Evolutionary conservation across 2,329 filamentous ascomycete species (phyloP), one percentile per base, ranked within the genome.

Genomic region (Calonectria pseudoreteaudii): DNA sequence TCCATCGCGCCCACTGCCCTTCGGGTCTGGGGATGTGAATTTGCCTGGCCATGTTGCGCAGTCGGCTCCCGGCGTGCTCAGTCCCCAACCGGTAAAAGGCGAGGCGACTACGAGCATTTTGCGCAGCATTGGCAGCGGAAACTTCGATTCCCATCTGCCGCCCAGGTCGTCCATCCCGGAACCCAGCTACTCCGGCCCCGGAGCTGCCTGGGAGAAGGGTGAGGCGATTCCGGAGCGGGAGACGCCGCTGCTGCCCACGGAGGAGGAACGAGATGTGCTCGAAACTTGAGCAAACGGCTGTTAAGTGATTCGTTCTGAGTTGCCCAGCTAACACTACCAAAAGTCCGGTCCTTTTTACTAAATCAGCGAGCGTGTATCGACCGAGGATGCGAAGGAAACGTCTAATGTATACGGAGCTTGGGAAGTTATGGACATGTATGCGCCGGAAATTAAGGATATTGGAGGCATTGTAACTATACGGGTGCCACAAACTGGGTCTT

Each of bases 141-240:
- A 67, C 64, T 73, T 74, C 56, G 78, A 76, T 14, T 41, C 77
- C 44, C 52, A 58, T 36, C 68, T 71, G 28, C 68, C 65, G 62
- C 75, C 76, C n/a, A 73, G 77, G 20, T 60, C 69, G 23, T 77
- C 80, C 8, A 86, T 88, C 31, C 81, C 83, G 28, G 80, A 86
- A 60, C 88, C 89, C 23, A 87, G 87, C 75, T 90, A 89, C 77
- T 80, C 84, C 66, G 89, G 89, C 9, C 88, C 89, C 2, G 87
- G 88, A 3, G 81, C 85, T 16, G 80, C 84, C n/a, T 90, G 88
- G 82, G 89, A 91, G 78, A 90, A 88, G 80, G 86, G 86, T 34
- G 89, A 90, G 78, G 82, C 79, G 34, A 75, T 84, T 28, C 82
- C 84, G 41, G 80, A 82, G 60, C 64, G 71, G 58, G 77, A 86